Base-by-base conservation (phyloP, 768 basidiomycete species). In the Pholiota conissans region DNA sequence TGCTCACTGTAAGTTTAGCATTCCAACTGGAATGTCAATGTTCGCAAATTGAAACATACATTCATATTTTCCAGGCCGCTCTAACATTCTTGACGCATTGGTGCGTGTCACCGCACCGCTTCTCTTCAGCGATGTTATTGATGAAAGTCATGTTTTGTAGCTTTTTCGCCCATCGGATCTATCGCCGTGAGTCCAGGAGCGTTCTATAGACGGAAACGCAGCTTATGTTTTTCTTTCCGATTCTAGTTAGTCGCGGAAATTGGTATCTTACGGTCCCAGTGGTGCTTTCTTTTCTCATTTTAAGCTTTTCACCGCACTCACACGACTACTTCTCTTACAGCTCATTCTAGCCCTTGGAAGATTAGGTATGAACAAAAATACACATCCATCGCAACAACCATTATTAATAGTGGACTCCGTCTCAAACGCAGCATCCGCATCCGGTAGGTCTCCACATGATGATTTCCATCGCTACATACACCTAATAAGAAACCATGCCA, bases 111-210 rank as follows among this genome's bases (percentile, higher is more conserved):
- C 4, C 5, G 7, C 20, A 5, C n/a, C 4, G 7, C 2, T 39
- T 39, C n/a, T 18, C 20, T 39, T 16, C 3, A 45, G 1, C 20
- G 18, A 26, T 45, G 4, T 39, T n/a, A 45, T 45, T 13, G 6
- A 6, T 32, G 7, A 32, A 6, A 32, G 13, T 6, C 30, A 32
- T 32, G 30, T 13, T 6, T 22, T 24, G n/a, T 56, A 76, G 71
- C 50, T 72, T 74, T 63, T 72, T 75, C 53, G 73, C 73, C 8
- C 70, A 73, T 49, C 65, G 76, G 27, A 74, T 78, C 24, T 73
- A 69, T 56, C 65, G 65, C 55, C 59, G 76, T 77, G 55, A 27
- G 75, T 68, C 26, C 16, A 13, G 2, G 9, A 13, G 3, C 9
- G 26, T 27, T 22, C 11, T 16, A n/a, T 11, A 24, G 8, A 18